Evolutionary conservation across 2,329 filamentous ascomycete species (phyloP), one percentile per base, ranked within the genome.

Genomic region (Microsporum canis): DNA sequence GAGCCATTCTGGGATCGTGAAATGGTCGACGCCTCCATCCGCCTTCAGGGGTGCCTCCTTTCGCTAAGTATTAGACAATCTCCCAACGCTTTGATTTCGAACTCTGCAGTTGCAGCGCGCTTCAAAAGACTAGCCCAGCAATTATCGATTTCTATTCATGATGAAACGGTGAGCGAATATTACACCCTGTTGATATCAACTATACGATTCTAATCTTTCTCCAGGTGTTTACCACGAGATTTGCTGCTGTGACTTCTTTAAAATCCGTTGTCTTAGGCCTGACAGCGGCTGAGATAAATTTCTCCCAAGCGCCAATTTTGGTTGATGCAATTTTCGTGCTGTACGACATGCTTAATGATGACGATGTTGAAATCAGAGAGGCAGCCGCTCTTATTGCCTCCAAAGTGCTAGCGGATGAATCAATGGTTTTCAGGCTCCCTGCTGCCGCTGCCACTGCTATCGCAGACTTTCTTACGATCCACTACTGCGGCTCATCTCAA

Each of bases 341-440:
- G 0, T 91, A 94, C 72, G 86, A 90, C 69, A 79, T 85, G 53
- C 79, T 95, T 3, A 88, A 89, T 69, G 94, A 97, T 70, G 92
- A 97, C 70, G 92, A 97, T 69, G 89, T 96, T 64, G 91, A 96
- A 61, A 82, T 96, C 64, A 84, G 92, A 51, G 82, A 86, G 38
- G 71, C 82, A 0, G 87, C 86, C 5, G 82, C 76, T 5, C 65
- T 68, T 4, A 70, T 71, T 1, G 71, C 72, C 12, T 76, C 74
- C 2, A 70, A 68, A 65, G 61, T 75, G 0, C 66, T 77, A 0
- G 73, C 71, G 5, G 41, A 6, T 23, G n/a, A 59, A n/a, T 49
- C 51, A 8, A 51, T n/a, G 3, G 45, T 53, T 10, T 63, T 4
- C 65, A 65, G 5, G 1, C 77, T 80, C 1, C 79, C 82, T 0